phyloP scores from a whole-genome alignment of 2,329 filamentous ascomycete species.

The Mycosphaerella sp. region DNA sequence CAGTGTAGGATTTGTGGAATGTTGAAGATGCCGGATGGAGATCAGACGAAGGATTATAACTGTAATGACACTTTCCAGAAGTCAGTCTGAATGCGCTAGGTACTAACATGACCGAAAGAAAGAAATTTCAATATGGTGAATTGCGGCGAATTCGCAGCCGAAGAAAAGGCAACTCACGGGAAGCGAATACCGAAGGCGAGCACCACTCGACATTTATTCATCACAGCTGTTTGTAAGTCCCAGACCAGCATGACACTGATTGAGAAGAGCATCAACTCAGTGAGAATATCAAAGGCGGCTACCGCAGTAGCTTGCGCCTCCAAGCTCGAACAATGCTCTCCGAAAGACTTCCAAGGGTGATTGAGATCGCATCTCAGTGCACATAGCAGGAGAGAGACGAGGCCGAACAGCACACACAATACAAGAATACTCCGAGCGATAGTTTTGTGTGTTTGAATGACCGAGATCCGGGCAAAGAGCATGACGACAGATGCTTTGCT shows the following conservation, averaged over 20 bases:
- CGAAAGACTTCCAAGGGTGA: conserved; percentile 34
- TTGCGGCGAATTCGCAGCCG: background rate
- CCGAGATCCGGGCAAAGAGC: conserved; percentile 43
- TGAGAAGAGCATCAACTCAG: conserved; percentile 36
- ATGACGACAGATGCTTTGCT: conserved; percentile 41
- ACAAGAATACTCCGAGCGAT: conserved; percentile 35
- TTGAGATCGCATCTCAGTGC: conserved; percentile 38
- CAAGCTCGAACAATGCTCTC: conserved; percentile 2
- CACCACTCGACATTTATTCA: conserved; percentile 38
- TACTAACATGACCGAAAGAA: background rate
- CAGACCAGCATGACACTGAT: conserved; percentile 36
- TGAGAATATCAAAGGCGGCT: conserved; percentile 37
- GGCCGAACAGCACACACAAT: conserved; percentile 35
- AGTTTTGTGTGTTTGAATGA: conserved; percentile 37
- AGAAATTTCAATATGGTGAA: too few species aligned
- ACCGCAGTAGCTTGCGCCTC: conserved; percentile 36
- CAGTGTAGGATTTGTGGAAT: conserved; percentile 36
- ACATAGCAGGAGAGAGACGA: conserved; percentile 39
- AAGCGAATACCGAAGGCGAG: conserved; percentile 40
- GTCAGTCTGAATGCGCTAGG: background rate
- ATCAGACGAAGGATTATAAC: conserved; percentile 36
- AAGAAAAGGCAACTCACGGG: conserved; percentile 28
- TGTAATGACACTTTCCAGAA: conserved; percentile 35
- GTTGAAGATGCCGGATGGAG: conserved; percentile 31
- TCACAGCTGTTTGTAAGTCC: conserved; percentile 35